phyloP scores from a whole-genome alignment of 805 yeast genomes.

The Monosporozyma aerobia region DNA sequence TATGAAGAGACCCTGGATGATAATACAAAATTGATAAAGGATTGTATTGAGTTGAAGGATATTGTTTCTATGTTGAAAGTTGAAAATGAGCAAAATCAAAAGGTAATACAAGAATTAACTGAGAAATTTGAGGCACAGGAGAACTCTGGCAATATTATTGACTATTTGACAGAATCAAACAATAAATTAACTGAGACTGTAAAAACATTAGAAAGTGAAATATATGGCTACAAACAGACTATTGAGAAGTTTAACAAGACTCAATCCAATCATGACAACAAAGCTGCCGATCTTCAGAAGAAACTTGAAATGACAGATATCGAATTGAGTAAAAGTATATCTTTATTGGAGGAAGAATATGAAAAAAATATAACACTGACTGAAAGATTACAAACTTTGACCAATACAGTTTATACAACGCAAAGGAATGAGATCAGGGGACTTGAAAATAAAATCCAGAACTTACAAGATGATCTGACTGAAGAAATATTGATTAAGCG shows the following conservation, averaged over 20 bases:
- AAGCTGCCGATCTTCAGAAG: neutral
- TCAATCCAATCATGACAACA: neutral
- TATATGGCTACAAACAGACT: slow-evolving; percentile 32
- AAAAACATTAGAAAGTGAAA: slow-evolving; percentile 27
- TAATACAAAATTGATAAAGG: slow-evolving; percentile 5
- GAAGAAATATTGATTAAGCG: neutral
- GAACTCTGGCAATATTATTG: slow-evolving; percentile 29
- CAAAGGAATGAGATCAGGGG: neutral
- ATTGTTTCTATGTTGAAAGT: neutral
- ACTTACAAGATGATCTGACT: neutral
- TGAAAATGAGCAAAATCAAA: slow-evolving; percentile 11
- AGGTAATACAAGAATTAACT: slow-evolving; percentile 20
- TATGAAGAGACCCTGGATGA: slow-evolving; percentile 8
- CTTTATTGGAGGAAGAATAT: neutral
- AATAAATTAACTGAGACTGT: slow-evolving; percentile 30
- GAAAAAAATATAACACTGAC: neutral
- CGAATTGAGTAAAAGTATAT: neutral
- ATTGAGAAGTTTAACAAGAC: neutral
- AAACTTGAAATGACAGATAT: neutral
- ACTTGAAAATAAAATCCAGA: neutral
- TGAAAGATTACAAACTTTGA: neutral
- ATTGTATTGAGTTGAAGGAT: neutral
- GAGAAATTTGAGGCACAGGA: slow-evolving; percentile 22
- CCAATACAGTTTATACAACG: neutral
- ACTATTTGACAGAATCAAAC: slow-evolving; percentile 31